These are phyloP conservation scores for Symbiotaphrina buchneri DNA, from an alignment of 495 filamentous ascomycete genomes.

Conservation along the genomic window DNA sequence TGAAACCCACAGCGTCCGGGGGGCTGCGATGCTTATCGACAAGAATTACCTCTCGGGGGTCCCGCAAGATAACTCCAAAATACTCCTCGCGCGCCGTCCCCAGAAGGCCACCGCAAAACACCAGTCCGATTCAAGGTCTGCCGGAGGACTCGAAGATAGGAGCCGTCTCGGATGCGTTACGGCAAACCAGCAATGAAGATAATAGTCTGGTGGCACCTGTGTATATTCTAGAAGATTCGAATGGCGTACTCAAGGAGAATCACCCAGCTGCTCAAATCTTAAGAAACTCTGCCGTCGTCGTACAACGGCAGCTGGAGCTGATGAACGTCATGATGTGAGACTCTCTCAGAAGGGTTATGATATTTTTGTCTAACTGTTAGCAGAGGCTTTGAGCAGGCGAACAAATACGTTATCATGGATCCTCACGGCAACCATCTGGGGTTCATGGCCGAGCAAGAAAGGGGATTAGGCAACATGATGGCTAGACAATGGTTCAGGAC, in stretches of 20 bases:
- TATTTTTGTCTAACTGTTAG: not conserved
- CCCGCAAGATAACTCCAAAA: too few relatives aligned
- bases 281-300: conserved; percentile 37
- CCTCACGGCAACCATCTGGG: conserved; percentile 44
- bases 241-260: conserved; percentile 32
- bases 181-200: conserved; percentile 1
- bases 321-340: conserved; percentile 44
- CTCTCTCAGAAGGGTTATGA: not conserved
- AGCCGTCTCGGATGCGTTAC: conserved; percentile 2
- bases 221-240: conserved; percentile 36
- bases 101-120: too few relatives aligned
- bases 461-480: conserved; percentile 31
- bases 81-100: too few relatives aligned
- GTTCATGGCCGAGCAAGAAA: conserved; percentile 45
- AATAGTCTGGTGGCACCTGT: conserved; percentile 10
- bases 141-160: too few relatives aligned
- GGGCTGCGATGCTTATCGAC: too few relatives aligned
- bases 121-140: too few relatives aligned
- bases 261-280: conserved; percentile 37
- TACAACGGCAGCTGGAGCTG: conserved; percentile 43
- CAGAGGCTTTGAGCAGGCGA: conserved; percentile 49
- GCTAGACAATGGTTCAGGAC: conserved; percentile 41
- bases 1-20: too few relatives aligned
- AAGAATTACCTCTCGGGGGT: too few relatives aligned
- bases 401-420: conserved; percentile 51